Evolutionary conservation across 2,329 filamentous ascomycete genomes (phyloP).

Genomic region (Parastagonospora nodorum): DNA sequence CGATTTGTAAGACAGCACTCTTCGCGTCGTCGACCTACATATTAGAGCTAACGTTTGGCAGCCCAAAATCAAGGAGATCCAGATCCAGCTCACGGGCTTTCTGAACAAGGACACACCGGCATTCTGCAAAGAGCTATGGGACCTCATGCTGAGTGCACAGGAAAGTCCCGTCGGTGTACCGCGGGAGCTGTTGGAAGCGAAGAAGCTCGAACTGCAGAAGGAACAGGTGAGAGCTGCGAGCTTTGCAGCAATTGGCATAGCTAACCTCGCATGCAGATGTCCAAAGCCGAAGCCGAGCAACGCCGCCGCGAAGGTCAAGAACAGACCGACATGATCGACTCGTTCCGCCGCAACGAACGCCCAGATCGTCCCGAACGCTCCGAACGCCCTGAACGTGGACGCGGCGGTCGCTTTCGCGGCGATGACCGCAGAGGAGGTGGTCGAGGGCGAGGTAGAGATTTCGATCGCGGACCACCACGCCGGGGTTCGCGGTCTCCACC

Average conservation of each 20-base stretch:
- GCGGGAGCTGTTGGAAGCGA: conserved; percentile 91
- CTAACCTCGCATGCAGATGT: conserved; percentile 66
- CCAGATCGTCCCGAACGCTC: conserved; percentile 49
- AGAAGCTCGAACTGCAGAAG: conserved; percentile 92
- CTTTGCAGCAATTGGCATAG: background rate
- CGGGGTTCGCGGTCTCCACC: conserved; percentile 58
- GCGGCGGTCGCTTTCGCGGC: conserved; percentile 48
- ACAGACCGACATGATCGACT: conserved; percentile 70
- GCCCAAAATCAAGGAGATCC: conserved; percentile 94
- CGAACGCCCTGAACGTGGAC: conserved; percentile 52
- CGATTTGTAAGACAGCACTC: conserved; percentile 68
- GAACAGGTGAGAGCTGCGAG: conserved; percentile 71
- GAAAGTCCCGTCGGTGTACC: conserved; percentile 87
- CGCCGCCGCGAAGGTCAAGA: conserved; percentile 67
- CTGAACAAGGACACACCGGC: conserved; percentile 86
- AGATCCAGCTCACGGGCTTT: conserved; percentile 94
- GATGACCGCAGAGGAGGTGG: conserved; percentile 56
- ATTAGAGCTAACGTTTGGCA: conserved; percentile 47
- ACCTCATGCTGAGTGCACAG: conserved; percentile 87
- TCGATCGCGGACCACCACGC: conserved; percentile 54
- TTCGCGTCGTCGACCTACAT: background rate
- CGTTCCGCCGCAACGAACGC: conserved; percentile 67
- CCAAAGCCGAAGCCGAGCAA: conserved; percentile 77
- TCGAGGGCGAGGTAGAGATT: conserved; percentile 47
- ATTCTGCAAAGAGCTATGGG: conserved; percentile 96